Evolutionary conservation across 2,329 filamentous ascomycete species (phyloP).

Genomic region (Plectosphaerella sp.): DNA sequence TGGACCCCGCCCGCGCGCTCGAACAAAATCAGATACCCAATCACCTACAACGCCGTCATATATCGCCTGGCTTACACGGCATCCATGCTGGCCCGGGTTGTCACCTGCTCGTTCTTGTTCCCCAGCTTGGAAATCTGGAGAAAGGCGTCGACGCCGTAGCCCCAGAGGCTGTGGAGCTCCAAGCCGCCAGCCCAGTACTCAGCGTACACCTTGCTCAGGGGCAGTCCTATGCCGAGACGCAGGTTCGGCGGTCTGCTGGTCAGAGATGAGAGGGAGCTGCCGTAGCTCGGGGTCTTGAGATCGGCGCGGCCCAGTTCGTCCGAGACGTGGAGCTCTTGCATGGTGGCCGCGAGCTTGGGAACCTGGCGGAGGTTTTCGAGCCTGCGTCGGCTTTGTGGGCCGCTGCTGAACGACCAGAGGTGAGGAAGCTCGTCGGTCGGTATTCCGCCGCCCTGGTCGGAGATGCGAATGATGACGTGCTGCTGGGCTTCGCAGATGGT

Average conservation of each 20-base stretch:
- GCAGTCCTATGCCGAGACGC: slow-evolving; percentile 85
- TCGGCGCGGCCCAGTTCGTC: slow-evolving; percentile 35
- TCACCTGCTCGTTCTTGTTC: slow-evolving; percentile 96
- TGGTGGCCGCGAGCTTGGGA: slow-evolving; percentile 86
- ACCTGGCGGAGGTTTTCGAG: slow-evolving; percentile 84
- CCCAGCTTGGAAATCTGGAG: slow-evolving; percentile 93
- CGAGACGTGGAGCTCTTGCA: slow-evolving; percentile 72
- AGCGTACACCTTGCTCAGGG: slow-evolving; percentile 89
- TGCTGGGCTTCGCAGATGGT: slow-evolving; percentile 91
- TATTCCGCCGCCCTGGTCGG: slow-evolving; percentile 91
- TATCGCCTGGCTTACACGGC: slow-evolving; percentile 48
- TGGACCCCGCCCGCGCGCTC: background rate
- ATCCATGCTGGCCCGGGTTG: slow-evolving; percentile 71
- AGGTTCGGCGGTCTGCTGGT: slow-evolving; percentile 82
- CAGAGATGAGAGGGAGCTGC: slow-evolving; percentile 72
- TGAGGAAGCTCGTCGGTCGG: slow-evolving; percentile 79
- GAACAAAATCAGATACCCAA: background rate
- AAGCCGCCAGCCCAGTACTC: slow-evolving; percentile 97
- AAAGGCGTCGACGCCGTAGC: slow-evolving; percentile 94
- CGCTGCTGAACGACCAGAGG: slow-evolving; percentile 96
- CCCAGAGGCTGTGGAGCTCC: slow-evolving; percentile 87
- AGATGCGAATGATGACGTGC: slow-evolving; percentile 94
- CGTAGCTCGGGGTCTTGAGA: slow-evolving; percentile 34
- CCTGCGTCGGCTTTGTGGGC: slow-evolving; percentile 70
- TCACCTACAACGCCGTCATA: background rate